Evolutionary conservation across 768 basidiomycete species (phyloP), one percentile per base, ranked within the genome.

Genomic region (Cyclocybe aegerita): DNA sequence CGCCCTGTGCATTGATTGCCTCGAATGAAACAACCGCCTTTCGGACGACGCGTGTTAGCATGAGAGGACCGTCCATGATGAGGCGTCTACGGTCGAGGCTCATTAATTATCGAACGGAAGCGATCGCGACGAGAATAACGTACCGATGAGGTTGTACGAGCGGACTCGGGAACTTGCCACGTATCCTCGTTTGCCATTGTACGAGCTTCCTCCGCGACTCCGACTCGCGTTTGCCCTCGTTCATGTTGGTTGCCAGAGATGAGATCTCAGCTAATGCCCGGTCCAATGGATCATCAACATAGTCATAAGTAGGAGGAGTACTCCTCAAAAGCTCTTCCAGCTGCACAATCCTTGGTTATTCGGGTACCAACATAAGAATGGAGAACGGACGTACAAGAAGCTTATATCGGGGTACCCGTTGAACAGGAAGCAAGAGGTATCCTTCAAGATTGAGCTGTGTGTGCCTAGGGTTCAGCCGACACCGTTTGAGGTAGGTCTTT

Each of bases 111-210:
- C 39, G 14, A 31, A 41, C 39, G n/a, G 23, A 32, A 8, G 38
- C 12, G 30, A 40, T 44, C 11, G 23, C 14, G 9, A 17, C 14
- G 30, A 17, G 36, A 48, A 44, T 49, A n/a, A 59, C 79, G 64
- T 62, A 92, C 90, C 92, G 85, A 72, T 99, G 97, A 7, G 97
- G 97, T 66, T 98, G 97, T 33, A 99, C 97, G 34, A 99, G 75
- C n/a, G 97, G 95, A 52, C 93, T 95, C 7, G 93, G 94, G 67
- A 97, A 98, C 64, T 83, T 90, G 14, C 93, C 91, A 35, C 87
- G 79, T 60, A 99, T 98, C 58, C 92, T 79, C 33, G 85, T 62
- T 70, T 94, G 93, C 91, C 90, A 94, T 62, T 89, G 84, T 12
- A 98, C 90, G 17, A 98, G 82, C 63, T 93, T 90, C 40, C 86